These are phyloP conservation scores for Oenanthe sinensis DNA, from an alignment of 129 eudicot genomes.

Conservation along the genomic window DNA sequence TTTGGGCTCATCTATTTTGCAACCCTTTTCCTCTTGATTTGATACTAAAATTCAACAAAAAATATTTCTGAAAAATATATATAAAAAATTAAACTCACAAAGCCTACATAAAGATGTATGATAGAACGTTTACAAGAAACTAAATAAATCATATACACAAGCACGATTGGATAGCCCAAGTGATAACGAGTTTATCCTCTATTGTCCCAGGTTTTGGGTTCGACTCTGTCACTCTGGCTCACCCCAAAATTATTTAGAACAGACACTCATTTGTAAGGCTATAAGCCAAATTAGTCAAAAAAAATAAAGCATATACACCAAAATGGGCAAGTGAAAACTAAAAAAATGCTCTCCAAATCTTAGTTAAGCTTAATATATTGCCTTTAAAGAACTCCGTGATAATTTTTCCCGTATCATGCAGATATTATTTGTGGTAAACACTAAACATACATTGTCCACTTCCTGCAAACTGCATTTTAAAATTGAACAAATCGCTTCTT, in stretches of 20 bases:
- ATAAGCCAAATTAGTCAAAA: too few relatives aligned
- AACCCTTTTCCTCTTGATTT: conserved; percentile 38
- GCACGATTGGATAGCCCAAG: too few relatives aligned
- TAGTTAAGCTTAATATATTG: not conserved
- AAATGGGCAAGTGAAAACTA: not conserved
- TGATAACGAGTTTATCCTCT: too few relatives aligned
- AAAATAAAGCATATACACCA: not conserved
- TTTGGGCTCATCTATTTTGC: conserved; percentile 36
- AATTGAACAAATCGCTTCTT: not conserved
- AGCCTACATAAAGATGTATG: not conserved
- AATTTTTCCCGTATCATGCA: not conserved
- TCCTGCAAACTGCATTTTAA: not conserved
- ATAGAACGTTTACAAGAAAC: not conserved
- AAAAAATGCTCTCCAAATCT: not conserved
- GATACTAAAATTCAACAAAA: conserved; percentile 25
- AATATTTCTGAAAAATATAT: not conserved
- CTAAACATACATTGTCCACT: not conserved
- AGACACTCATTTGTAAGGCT: too few relatives aligned
- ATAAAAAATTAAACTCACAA: not conserved
- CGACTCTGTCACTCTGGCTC: too few relatives aligned
- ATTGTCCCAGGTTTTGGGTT: too few relatives aligned
- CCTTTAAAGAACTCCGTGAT: not conserved
- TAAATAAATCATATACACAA: not conserved
- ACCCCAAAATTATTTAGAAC: too few relatives aligned
- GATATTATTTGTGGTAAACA: not conserved